Evolutionary conservation across 2,329 filamentous ascomycete species (phyloP).

Genomic region (Trichoderma polysporum): DNA sequence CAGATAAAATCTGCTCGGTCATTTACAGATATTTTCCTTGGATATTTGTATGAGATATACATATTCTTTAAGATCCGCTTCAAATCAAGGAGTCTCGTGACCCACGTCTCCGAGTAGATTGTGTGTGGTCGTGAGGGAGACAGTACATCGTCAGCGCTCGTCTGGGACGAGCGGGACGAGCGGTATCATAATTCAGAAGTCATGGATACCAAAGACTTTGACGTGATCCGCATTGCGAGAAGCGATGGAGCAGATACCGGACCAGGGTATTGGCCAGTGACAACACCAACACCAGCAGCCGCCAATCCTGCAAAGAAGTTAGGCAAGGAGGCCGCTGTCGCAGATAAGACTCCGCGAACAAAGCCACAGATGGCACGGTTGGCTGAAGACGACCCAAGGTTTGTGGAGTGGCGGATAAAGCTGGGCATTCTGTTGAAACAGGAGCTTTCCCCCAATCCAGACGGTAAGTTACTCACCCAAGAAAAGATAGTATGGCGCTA

Average conservation of each 20-base stretch:
- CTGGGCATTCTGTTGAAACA: conserved; percentile 47
- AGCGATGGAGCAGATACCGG: conserved; percentile 48
- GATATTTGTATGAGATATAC: background rate
- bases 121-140: background rate
- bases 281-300: conserved; percentile 26
- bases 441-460: conserved; percentile 42
- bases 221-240: conserved; percentile 43
- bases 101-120: background rate
- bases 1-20: background rate
- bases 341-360: conserved; percentile 39
- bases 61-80: background rate
- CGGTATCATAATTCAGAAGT: background rate
- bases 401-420: conserved; percentile 47
- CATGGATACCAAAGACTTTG: conserved; percentile 41
- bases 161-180: background rate
- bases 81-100: conserved; percentile 3
- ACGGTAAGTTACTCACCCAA: conserved; percentile 33
- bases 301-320: conserved; percentile 34
- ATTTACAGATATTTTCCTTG: background rate
- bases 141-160: background rate
- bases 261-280: conserved; percentile 45
- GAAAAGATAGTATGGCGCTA: background rate
- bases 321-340: conserved; percentile 33
- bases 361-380: conserved; percentile 46
- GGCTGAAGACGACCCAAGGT: conserved; percentile 44